Evolutionary conservation across 768 basidiomycete genomes (phyloP), one percentile per base, ranked within the genome.

Genomic region (Paxillus ammoniavirescens): DNA sequence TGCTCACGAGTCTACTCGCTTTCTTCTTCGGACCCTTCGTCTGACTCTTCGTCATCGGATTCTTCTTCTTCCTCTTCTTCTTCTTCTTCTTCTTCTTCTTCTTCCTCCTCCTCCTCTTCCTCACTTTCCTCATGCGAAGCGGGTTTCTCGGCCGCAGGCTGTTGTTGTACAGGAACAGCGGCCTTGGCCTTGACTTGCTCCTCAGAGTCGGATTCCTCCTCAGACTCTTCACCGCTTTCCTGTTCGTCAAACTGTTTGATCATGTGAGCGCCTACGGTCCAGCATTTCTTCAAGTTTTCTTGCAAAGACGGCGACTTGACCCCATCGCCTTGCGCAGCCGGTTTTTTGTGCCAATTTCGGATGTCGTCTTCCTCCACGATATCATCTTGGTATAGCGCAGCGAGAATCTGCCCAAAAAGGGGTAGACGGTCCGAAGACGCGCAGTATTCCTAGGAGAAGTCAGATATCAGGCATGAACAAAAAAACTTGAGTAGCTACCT

Each of bases 331-430:
- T 76, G 78, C 28, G 84, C 82, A 45, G 65, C 72, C 21, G 81
- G 78, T 47, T 73, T 76, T 49, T 68, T 74, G 69, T 94, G 86
- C 96, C 96, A 99, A 46, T 74, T 77, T n/a, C 91, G 83, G 59
- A 98, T 87, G 58, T 93, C 87, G 47, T 92, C 89, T 63, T 94
- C 93, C 46, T 91, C 90, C 2, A 97, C 85, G 42, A 97, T 81
- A 67, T 99, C 96, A n/a, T 80, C 79, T 65, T 96, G 90, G 69
- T 98, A 99, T 13, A 94, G 75, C 3, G 87, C 86, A 30, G 87
- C 87, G 21, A 98, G 81, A 52, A 96, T 82, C 62, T 90, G 84
- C 4, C 89, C 90, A 69, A 97, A 98, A 53, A 93, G 75, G 15
- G 82, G 76, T 61, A 83, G 69, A 53, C 87, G 84, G 56, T 74